Evolutionary conservation across 1,284 basidiomycete genomes (phyloP).

Genomic region (Tetrapyrgos nigripes): DNA sequence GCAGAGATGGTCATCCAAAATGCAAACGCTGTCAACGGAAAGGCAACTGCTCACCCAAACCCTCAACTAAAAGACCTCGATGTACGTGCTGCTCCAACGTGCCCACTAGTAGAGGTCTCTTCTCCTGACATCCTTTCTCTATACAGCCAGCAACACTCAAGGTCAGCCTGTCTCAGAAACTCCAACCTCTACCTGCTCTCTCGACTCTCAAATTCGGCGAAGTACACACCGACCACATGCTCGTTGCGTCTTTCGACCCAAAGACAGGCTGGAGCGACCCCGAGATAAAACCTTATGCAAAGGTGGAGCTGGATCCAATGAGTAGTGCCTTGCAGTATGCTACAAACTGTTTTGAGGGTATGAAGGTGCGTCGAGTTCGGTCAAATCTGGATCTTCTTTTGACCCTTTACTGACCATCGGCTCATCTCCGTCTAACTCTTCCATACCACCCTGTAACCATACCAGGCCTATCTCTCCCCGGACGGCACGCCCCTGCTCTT

Average conservation of each 20-base stretch:
- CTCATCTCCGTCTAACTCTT: background rate
- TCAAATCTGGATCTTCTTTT: background rate
- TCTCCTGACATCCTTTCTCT: background rate
- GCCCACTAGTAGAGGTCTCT: no score
- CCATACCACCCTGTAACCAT: background rate
- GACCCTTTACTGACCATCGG: background rate
- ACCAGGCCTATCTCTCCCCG: conserved; percentile 17
- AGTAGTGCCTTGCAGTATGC: background rate
- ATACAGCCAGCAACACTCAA: conserved; percentile 37
- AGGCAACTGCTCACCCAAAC: no score
- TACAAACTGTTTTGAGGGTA: conserved; percentile 5
- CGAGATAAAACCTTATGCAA: conserved; percentile 4
- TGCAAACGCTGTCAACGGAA: no score
- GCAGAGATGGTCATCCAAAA: no score
- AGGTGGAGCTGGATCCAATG: background rate
- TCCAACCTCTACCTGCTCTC: conserved; percentile 42
- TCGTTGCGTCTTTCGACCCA: conserved; percentile 4
- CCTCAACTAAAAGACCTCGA: no score
- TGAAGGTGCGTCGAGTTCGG: conserved; percentile 3
- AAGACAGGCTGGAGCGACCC: background rate
- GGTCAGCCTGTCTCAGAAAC: conserved; percentile 39
- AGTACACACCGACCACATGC: conserved; percentile 24
- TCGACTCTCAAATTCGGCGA: conserved; percentile 46
- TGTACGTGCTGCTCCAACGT: no score
- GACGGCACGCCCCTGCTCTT: conserved; percentile 30